A percentile compares a stretch with the other conserved stretches of the same genome.
phyloP scores from a whole-genome alignment of 2,329 filamentous ascomycete species.

The Trichophyton schoenleinii region DNA sequence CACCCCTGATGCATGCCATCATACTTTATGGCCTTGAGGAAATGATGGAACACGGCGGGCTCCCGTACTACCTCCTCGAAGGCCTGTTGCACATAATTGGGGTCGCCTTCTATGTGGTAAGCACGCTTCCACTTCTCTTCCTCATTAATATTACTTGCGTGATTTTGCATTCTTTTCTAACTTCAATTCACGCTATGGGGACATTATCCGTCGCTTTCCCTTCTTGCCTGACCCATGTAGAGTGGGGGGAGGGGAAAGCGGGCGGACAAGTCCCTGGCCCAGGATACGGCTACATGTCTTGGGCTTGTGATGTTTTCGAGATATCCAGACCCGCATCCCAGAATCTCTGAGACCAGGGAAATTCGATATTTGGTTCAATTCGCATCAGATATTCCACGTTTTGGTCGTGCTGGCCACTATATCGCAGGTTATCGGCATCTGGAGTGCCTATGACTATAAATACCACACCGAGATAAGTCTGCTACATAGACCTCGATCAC shows the following conservation, averaged over 20 bases:
- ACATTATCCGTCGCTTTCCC: not conserved
- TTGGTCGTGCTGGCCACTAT: constrained; percentile 33
- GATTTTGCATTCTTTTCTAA: not conserved
- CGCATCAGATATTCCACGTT: constrained; percentile 38
- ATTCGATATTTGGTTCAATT: constrained; percentile 37
- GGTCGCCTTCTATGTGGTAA: constrained; percentile 17
- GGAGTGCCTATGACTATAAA: constrained; percentile 74
- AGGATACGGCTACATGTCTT: not conserved
- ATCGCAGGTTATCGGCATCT: constrained; percentile 54
- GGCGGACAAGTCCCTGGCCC: not conserved
- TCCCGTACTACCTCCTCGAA: constrained; percentile 20
- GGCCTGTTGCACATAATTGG: constrained; percentile 15
- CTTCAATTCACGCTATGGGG: not conserved
- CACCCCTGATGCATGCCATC: constrained; percentile 17
- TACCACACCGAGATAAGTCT: constrained; percentile 37
- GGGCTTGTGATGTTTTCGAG: not conserved
- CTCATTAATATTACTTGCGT: not conserved
- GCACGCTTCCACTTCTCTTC: constrained; percentile 1
- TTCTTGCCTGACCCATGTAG: not conserved
- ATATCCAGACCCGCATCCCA: constrained; percentile 31
- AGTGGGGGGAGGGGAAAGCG: not conserved
- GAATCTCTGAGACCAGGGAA: constrained; percentile 31
- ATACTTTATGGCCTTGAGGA: constrained; percentile 15
- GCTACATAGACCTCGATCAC: not conserved
- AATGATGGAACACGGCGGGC: constrained; percentile 17